Conservation (phyloP, 2,329 filamentous ascomycete genomes). For the Dothistroma septosporum region DNA sequence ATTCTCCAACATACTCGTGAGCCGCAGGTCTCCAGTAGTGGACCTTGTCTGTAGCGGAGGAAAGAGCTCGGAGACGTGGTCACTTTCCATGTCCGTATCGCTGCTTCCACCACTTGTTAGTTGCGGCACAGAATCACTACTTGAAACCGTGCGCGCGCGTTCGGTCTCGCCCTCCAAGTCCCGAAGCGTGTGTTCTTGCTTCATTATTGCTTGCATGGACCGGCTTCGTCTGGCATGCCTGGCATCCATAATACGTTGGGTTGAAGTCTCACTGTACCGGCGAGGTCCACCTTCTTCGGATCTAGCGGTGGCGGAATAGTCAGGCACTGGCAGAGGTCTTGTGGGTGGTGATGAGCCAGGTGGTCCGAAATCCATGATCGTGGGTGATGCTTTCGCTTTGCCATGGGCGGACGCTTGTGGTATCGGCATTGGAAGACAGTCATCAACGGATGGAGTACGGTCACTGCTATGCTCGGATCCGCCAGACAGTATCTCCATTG, state of each 20-base stretch:
- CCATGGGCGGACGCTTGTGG: background rate
- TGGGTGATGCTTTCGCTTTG: background rate
- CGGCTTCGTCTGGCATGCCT: background rate
- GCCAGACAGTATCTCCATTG: conserved; percentile 2
- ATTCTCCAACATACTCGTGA: conserved; percentile 3
- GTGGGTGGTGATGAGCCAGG: background rate
- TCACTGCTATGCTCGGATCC: conserved; percentile 8
- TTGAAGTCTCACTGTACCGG: background rate
- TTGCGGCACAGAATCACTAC: background rate
- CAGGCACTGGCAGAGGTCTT: background rate
- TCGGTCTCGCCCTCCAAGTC: background rate
- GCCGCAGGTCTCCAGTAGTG: conserved; percentile 7
- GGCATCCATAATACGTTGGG: background rate
- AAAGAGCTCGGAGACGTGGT: background rate
- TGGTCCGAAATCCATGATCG: background rate
- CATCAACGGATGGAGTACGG: background rate
- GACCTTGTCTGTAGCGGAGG: background rate
- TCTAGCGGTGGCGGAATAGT: background rate
- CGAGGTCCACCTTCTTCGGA: background rate
- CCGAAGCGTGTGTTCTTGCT: background rate
- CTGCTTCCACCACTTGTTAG: background rate
- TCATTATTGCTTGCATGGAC: background rate
- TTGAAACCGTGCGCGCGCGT: background rate
- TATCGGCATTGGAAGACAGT: background rate
- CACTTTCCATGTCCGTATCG: background rate